Conservation (phyloP, 768 basidiomycete species). For the Leccinum obscurum region DNA sequence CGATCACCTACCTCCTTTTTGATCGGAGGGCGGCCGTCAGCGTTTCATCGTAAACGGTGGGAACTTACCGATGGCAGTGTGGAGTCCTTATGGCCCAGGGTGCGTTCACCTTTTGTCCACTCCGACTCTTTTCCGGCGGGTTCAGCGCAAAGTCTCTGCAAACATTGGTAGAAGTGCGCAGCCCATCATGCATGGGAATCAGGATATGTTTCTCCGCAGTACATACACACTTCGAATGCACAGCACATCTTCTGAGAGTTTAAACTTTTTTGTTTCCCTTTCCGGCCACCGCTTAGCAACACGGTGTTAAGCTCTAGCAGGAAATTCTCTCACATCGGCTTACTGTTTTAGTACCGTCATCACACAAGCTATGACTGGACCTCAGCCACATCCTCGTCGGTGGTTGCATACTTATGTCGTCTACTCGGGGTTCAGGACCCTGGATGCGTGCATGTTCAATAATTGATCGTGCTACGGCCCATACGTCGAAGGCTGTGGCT, state of each 20-base stretch:
- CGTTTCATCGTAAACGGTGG: constrained; percentile 6
- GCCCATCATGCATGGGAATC: background rate
- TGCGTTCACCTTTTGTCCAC: background rate
- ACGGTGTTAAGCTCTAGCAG: background rate
- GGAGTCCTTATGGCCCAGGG: background rate
- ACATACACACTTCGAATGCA: constrained; percentile 4
- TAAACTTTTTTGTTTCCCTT: background rate
- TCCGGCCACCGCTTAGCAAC: background rate
- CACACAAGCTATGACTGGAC: constrained; percentile 1
- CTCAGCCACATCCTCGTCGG: background rate
- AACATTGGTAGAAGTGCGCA: background rate
- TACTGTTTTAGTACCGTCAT: background rate
- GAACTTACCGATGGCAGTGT: constrained; percentile 9
- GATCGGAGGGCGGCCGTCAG: constrained; percentile 22
- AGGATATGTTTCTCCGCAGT: constrained; percentile 8
- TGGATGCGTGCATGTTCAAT: constrained; percentile 17
- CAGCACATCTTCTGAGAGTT: background rate
- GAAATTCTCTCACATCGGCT: background rate
- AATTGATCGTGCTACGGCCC: constrained; percentile 13
- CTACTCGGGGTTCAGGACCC: constrained; percentile 20
- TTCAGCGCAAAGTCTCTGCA: background rate
- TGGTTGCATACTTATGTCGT: constrained; percentile 5
- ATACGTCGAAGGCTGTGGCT: constrained; percentile 13
- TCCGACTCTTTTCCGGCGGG: background rate
- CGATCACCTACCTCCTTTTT: constrained; percentile 24